Conservation (phyloP, 805 yeast species). For the Jamesozyma rosinii region DNA sequence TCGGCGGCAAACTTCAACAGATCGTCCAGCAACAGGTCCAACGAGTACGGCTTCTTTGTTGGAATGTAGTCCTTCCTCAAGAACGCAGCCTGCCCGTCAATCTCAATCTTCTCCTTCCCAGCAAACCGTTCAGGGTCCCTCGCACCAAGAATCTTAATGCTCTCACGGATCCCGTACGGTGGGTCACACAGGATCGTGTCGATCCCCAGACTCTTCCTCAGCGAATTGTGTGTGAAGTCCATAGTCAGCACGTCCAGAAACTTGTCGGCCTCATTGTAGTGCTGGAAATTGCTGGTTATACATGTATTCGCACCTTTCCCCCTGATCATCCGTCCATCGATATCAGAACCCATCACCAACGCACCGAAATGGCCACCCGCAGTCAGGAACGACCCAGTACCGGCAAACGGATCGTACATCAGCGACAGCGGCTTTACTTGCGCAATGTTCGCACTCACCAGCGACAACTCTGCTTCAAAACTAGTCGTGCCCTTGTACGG, state of each 20-base stretch:
- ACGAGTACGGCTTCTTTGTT: conserved; percentile 82
- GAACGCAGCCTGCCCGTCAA: conserved; percentile 72
- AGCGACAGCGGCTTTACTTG: conserved; percentile 57
- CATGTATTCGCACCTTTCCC: conserved; percentile 44
- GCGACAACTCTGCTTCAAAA: conserved; percentile 86
- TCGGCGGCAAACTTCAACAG: conserved; percentile 62
- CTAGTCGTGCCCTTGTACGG: conserved; percentile 92
- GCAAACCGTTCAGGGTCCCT: conserved; percentile 55
- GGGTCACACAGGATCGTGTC: conserved; percentile 93
- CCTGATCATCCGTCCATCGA: conserved; percentile 69
- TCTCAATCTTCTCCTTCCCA: conserved; percentile 65
- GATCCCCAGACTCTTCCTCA: conserved; percentile 50
- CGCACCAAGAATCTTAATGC: conserved; percentile 86
- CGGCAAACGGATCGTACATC: conserved; percentile 90
- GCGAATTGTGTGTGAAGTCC: conserved; percentile 90
- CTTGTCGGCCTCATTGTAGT: conserved; percentile 49
- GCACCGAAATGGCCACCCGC: conserved; percentile 85
- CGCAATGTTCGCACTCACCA: conserved; percentile 81
- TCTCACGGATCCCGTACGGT: conserved; percentile 95
- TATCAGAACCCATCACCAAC: conserved; percentile 75
- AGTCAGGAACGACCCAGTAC: conserved; percentile 88
- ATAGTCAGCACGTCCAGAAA: conserved; percentile 74
- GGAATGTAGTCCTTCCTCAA: conserved; percentile 77
- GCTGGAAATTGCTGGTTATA: conserved; percentile 59
- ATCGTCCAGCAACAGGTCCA: conserved; percentile 71